A percentile compares a stretch with the other conserved stretches of the same genome.
These are phyloP conservation scores for Kodamaea nitidulidarum DNA, from an alignment of 805 yeast genomes.

Conservation along the genomic window DNA sequence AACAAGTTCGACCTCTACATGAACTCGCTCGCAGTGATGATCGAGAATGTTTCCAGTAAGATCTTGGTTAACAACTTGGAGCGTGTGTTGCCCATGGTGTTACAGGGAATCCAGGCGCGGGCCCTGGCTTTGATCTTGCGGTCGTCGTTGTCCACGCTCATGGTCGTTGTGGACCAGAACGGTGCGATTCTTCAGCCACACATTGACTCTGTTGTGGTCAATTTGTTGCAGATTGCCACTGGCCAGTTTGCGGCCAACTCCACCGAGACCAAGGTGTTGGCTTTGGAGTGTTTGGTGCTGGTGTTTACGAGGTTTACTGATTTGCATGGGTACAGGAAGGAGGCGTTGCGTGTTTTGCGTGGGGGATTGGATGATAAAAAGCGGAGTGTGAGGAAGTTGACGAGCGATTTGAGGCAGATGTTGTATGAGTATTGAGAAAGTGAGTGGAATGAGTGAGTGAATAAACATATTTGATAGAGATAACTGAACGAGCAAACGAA, in stretches of 20 bases:
- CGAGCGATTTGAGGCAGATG: constrained; percentile 76
- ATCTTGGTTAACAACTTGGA: constrained; percentile 63
- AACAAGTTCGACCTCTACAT: constrained; percentile 48
- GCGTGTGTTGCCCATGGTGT: constrained; percentile 63
- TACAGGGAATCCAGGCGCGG: constrained; percentile 55
- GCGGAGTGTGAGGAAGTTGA: constrained; percentile 69
- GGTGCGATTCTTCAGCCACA: constrained; percentile 50
- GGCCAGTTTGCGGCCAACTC: constrained; percentile 26
- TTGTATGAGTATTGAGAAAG: constrained; percentile 46
- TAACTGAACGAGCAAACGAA: too few relatives aligned
- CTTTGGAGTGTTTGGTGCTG: constrained; percentile 51
- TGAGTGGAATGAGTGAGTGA: background rate
- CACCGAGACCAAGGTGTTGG: constrained; percentile 49
- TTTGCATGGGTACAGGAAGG: constrained; percentile 49
- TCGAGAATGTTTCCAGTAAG: constrained; percentile 59
- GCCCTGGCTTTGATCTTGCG: constrained; percentile 37
- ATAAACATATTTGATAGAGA: too few relatives aligned
- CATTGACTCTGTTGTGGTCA: constrained; percentile 50
- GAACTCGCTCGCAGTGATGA: constrained; percentile 61
- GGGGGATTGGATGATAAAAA: constrained; percentile 66
- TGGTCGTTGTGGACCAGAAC: constrained; percentile 51
- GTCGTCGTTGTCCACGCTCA: constrained; percentile 59
- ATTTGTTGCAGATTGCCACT: constrained; percentile 40
- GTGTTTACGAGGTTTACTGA: constrained; percentile 29
- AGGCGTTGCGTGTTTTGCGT: constrained; percentile 46